These are phyloP conservation scores for Fraxinus nigra DNA, from an alignment of 305 asterid genomes.

Conservation along the genomic window DNA sequence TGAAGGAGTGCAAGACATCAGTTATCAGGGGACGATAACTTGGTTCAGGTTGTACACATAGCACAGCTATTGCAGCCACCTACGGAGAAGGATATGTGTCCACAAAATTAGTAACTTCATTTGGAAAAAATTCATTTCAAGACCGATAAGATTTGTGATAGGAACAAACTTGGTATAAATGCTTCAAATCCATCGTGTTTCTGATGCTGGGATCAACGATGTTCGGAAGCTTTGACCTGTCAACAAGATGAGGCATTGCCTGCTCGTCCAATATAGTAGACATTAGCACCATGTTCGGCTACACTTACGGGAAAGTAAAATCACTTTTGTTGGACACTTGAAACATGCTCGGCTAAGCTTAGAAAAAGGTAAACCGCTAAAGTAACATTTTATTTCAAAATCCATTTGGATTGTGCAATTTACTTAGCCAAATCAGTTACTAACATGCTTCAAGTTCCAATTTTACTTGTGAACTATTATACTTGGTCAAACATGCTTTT, in stretches of 20 bases:
- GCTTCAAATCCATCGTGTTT: conserved; percentile 76
- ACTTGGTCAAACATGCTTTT: background rate
- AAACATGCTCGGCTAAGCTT: background rate
- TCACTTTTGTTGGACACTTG: background rate
- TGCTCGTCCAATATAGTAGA: conserved; percentile 28
- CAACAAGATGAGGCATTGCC: conserved; percentile 92
- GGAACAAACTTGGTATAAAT: conserved; percentile 67
- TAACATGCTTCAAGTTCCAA: background rate
- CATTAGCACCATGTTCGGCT: background rate
- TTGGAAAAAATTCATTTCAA: background rate
- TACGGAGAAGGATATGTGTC: conserved; percentile 22
- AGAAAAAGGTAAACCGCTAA: background rate
- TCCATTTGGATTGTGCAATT: background rate
- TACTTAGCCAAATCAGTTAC: background rate
- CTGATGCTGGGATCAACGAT: conserved; percentile 74
- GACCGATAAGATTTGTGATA: background rate
- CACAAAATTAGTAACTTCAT: conserved; percentile 1
- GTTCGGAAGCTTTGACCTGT: conserved; percentile 79
- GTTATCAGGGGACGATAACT: conserved; percentile 88
- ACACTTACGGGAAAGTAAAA: background rate
- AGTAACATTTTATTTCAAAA: background rate
- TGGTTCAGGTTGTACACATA: conserved; percentile 93
- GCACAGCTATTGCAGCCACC: conserved; percentile 97
- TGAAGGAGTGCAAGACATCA: conserved; percentile 88
- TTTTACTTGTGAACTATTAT: background rate